A percentile compares a stretch with the other conserved stretches of the same genome.
These are phyloP conservation scores for Oxyria digyna DNA, from an alignment of 148 eudicot species.

Conservation along the genomic window DNA sequence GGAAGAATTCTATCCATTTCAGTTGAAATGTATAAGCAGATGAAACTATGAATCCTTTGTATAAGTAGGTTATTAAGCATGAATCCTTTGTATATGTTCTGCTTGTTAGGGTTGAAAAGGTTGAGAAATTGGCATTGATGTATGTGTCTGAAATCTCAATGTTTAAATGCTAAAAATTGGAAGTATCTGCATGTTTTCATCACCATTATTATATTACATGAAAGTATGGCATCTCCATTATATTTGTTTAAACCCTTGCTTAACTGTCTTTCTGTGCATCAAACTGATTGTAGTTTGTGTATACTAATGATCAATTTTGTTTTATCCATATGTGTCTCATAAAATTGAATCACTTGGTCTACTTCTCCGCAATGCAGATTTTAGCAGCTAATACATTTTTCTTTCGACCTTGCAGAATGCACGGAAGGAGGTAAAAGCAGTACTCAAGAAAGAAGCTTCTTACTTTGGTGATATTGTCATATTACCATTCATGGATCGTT, in stretches of 20 bases:
- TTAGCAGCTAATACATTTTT: slow-evolving; percentile 12
- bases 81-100: neutral
- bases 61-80: neutral
- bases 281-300: neutral
- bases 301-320: neutral
- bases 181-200: neutral
- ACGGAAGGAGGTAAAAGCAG: slow-evolving; percentile 83
- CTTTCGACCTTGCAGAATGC: slow-evolving; percentile 39
- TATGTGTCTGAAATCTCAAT: neutral
- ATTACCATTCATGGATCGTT: slow-evolving; percentile 84
- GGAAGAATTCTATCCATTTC: neutral
- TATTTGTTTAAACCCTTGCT: neutral
- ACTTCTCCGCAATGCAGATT: slow-evolving; percentile 39
- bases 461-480: slow-evolving; percentile 91
- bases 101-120: neutral
- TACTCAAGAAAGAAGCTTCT: slow-evolving; percentile 87
- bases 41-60: neutral
- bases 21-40: neutral
- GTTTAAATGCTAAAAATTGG: neutral
- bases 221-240: neutral
- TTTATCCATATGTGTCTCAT: neutral
- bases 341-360: neutral
- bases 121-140: no score
- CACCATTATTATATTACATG: neutral
- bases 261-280: neutral